A percentile compares a stretch with the other conserved stretches of the same genome.
Conservation (phyloP, 2,329 filamentous ascomycete species). For the Sodiomyces alkalinus region DNA sequence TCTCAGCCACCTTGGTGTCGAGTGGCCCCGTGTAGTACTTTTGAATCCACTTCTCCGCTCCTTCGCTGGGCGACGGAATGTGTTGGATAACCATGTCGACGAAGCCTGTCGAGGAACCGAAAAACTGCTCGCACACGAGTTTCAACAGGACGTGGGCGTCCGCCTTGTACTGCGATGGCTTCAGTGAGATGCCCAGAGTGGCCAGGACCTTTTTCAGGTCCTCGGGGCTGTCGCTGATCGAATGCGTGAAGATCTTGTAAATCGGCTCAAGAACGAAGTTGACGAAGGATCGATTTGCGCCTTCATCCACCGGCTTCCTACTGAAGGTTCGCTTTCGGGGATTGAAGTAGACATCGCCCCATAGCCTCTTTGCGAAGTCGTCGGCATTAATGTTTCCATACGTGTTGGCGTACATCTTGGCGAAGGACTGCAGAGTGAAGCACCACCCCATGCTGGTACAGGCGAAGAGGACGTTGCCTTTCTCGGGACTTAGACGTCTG, state of each 20-base stretch:
- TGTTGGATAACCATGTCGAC: constrained; percentile 92
- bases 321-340: constrained; percentile 82
- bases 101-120: constrained; percentile 76
- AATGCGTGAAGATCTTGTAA: constrained; percentile 94
- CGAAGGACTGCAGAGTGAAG: constrained; percentile 86
- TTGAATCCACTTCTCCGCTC: constrained; percentile 61
- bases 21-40: constrained; percentile 84
- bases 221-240: constrained; percentile 77
- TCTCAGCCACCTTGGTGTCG: constrained; percentile 63
- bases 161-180: constrained; percentile 80
- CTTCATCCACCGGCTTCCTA: constrained; percentile 68
- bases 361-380: constrained; percentile 74
- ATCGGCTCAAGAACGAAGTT: constrained; percentile 92
- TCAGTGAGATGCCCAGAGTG: constrained; percentile 68
- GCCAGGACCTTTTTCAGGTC: constrained; percentile 68
- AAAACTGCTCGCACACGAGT: constrained; percentile 88
- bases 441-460: constrained; percentile 93
- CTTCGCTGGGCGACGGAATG: constrained; percentile 72
- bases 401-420: constrained; percentile 87
- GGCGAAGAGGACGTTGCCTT: constrained; percentile 94
- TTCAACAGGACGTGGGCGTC: constrained; percentile 83
- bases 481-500: constrained; percentile 79
- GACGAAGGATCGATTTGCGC: constrained; percentile 74
- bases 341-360: constrained; percentile 97
- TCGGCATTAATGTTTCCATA: constrained; percentile 68